Conservation (phyloP, 2,329 filamentous ascomycete genomes). For the Dryadomyces quercus-mongolicae region DNA sequence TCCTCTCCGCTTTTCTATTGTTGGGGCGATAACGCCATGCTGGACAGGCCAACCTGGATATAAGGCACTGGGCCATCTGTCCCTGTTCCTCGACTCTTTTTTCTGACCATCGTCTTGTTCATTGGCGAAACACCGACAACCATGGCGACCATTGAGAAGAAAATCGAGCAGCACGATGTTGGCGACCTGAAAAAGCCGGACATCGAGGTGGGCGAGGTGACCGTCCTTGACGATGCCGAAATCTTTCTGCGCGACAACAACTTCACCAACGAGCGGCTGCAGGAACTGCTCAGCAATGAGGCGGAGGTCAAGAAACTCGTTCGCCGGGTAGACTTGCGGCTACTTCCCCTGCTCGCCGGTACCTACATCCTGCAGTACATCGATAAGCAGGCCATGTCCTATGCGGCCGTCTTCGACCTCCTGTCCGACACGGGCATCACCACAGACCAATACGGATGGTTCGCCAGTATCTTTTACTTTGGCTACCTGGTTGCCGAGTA, state of each 20-base stretch:
- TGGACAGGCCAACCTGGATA: too few species aligned
- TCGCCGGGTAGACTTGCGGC: not conserved
- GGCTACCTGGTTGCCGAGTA: slow-evolving; percentile 34
- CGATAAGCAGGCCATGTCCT: slow-evolving; percentile 59
- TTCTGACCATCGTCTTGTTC: not conserved
- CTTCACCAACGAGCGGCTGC: not conserved
- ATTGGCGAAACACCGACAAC: not conserved
- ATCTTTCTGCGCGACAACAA: slow-evolving; percentile 1
- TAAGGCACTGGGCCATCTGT: not conserved
- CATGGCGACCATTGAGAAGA: not conserved
- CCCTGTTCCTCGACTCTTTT: not conserved
- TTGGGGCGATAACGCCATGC: too few species aligned
- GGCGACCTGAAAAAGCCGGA: not conserved
- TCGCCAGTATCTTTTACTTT: slow-evolving; percentile 33
- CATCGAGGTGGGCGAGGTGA: not conserved
- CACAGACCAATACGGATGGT: slow-evolving; percentile 45
- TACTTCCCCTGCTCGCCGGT: slow-evolving; percentile 1
- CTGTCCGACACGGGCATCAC: slow-evolving; percentile 47
- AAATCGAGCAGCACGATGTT: not conserved
- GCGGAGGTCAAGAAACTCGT: not conserved
- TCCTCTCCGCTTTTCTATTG: too few species aligned
- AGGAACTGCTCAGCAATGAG: not conserved
- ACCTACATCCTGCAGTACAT: slow-evolving; percentile 15
- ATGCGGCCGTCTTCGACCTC: slow-evolving; percentile 54
- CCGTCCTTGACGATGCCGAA: slow-evolving; percentile 1